Base-by-base conservation (phyloP, 1,139 yeast genomes). In the Pichia sp. region DNA sequence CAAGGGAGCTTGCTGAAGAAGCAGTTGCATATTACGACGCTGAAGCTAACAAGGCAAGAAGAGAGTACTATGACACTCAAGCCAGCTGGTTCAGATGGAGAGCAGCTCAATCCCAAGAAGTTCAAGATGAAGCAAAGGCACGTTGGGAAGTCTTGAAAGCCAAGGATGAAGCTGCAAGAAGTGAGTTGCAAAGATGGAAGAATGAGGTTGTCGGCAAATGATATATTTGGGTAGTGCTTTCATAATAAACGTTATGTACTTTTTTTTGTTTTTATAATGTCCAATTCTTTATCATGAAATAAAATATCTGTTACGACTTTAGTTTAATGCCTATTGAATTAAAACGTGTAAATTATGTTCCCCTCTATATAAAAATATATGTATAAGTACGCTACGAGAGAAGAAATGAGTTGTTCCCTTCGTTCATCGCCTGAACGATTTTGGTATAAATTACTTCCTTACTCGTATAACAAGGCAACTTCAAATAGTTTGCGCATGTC, bases 401-500 rank as follows among this genome's bases (percentile, higher is more conserved):
- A 52, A 88, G 77, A 69, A 93, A 93, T 1, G 96, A 90, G 27
- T 91, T 95, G 1, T 93, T 87, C 33, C 99, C 99, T 64, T 92
- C 98, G 29, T 75, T 75, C 63, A 91, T 81, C 0, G 99, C 97
- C 57, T 82, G 86, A 29, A 73, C 58, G 12, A 93, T 70, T 56
- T 85, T 76, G 44, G 75, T 67, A 55, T 70, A 74, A 84, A 93
- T 78, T 1, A 88, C 71, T 34, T 75, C 83, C 58, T 76, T 77
- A 33, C 80, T 74, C 2, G 90, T 79, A 67, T 93, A 93, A 59
- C 86, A 81, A 2, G 99, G 99, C 33, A 93, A 73, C 69, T 93
- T 93, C 61, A 93, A 77, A 67, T 93, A 93, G 68, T 93, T 93
- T 6, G 96, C 98, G 74, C 99, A 93, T 0, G 99, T 93, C 99